Conservation (phyloP, 192 early-diverging fungal genomes). For the Coemansia guatemalensis region DNA sequence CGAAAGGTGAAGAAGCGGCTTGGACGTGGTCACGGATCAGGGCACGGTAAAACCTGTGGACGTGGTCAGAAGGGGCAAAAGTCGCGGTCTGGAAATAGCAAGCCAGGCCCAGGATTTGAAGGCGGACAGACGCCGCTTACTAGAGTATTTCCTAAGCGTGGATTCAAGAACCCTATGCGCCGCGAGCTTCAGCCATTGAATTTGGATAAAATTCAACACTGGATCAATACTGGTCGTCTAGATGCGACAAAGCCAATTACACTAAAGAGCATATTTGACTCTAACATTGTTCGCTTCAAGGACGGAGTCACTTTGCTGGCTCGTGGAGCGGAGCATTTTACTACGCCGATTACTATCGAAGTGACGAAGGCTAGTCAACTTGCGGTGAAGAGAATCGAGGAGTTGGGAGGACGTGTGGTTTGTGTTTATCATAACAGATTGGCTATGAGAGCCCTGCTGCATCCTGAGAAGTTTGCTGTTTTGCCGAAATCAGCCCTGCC, state of each 20-base stretch:
- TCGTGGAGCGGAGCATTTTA: conserved; percentile 77
- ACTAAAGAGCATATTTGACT: conserved; percentile 57
- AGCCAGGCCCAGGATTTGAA: conserved; percentile 83
- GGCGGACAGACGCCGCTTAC: conserved; percentile 90
- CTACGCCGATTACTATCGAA: conserved; percentile 76
- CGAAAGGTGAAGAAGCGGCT: conserved; percentile 59
- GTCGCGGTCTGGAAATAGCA: conserved; percentile 70
- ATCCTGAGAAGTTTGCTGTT: conserved; percentile 75
- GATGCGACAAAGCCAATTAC: conserved; percentile 80
- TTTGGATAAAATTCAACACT: conserved; percentile 89
- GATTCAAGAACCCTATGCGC: conserved; percentile 66
- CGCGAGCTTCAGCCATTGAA: conserved; percentile 70
- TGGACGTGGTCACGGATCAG: conserved; percentile 83
- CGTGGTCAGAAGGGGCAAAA: conserved; percentile 92
- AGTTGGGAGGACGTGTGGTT: conserved; percentile 76
- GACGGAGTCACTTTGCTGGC: conserved; percentile 86
- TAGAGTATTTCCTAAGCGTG: conserved; percentile 81
- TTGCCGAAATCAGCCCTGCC: conserved; percentile 70
- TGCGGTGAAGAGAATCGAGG: conserved; percentile 81
- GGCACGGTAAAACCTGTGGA: conserved; percentile 87
- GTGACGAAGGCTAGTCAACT: conserved; percentile 76
- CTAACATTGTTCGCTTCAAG: conserved; percentile 55
- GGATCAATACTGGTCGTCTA: conserved; percentile 82
- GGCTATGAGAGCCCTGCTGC: conserved; percentile 70
- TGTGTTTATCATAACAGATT: conserved; percentile 78